Conservation (phyloP, 31 red algal genomes). For the Odonthalia washingtoniensis region DNA sequence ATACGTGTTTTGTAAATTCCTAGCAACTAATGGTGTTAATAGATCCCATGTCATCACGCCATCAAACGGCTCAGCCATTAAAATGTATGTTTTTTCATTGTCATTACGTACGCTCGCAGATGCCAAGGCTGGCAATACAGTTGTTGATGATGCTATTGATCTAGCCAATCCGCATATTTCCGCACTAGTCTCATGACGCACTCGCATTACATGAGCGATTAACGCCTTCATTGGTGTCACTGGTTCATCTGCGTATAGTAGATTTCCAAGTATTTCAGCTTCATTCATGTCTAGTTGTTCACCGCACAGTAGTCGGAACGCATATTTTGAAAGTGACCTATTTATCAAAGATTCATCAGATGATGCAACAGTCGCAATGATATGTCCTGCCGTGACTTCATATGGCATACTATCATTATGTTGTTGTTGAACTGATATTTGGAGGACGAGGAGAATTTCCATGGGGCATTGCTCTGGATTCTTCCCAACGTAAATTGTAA, state of each 20-base stretch:
- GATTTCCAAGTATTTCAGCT: conserved; percentile 47
- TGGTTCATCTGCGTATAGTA: conserved; percentile 41
- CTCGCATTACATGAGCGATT: conserved; percentile 87
- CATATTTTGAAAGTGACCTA: not conserved
- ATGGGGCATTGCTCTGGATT: too few species aligned
- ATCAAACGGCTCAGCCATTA: conserved; percentile 92
- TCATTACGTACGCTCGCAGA: too few species aligned
- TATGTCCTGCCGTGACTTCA: not conserved
- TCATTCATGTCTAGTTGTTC: conserved; percentile 41
- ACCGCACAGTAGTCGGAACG: conserved; percentile 55
- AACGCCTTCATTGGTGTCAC: conserved; percentile 58
- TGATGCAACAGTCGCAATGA: not conserved
- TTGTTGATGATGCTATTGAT: conserved; percentile 23
- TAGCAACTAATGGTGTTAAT: conserved; percentile 72
- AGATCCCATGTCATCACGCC: conserved; percentile 65
- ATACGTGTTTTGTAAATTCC: conserved; percentile 41
- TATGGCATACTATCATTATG: too few species aligned
- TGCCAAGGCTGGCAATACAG: not conserved
- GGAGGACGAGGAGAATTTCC: too few species aligned
- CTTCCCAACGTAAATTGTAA: too few species aligned
- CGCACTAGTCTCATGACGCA: conserved; percentile 77
- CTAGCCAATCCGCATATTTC: conserved; percentile 79
- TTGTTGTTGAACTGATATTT: too few species aligned
- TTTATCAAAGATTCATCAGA: not conserved
- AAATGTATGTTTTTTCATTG: conserved; percentile 23